Percentiles rank a stretch among this genome's conserved stretches.
Evolutionary conservation across 2,329 filamentous ascomycete species (phyloP).

Genomic region (Pseudophaeomoniella oleicola): DNA sequence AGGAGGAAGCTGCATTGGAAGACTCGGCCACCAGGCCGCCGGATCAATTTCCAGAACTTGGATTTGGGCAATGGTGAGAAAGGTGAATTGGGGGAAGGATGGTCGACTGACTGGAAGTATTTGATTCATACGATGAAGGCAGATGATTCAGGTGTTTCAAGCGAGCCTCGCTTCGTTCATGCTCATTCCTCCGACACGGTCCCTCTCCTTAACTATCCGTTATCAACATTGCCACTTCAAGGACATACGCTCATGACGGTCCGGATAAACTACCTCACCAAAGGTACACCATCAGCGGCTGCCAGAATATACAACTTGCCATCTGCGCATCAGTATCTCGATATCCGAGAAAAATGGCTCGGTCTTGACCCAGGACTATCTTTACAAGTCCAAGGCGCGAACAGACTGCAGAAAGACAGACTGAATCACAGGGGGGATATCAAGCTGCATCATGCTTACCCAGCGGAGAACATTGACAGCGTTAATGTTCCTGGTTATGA

Average conservation of each 20-base stretch:
- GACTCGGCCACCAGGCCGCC: constrained; percentile 65
- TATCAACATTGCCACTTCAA: constrained; percentile 5
- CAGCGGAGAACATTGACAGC: constrained; percentile 9
- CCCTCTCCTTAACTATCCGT: not conserved
- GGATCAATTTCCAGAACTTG: constrained; percentile 59
- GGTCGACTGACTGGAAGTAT: constrained; percentile 69
- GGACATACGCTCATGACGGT: constrained; percentile 39
- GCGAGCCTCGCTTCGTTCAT: not conserved
- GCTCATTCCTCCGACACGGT: too few species aligned
- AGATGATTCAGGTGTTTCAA: not conserved
- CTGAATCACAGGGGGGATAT: constrained; percentile 9
- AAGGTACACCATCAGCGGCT: constrained; percentile 56
- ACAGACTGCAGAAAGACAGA: constrained; percentile 10
- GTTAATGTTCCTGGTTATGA: not conserved
- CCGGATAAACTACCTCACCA: constrained; percentile 49
- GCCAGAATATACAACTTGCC: constrained; percentile 82
- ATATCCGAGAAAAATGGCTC: constrained; percentile 60
- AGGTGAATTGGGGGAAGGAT: constrained; percentile 71
- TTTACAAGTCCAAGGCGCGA: constrained; percentile 3
- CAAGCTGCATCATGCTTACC: constrained; percentile 4
- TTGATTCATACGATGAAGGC: too few species aligned
- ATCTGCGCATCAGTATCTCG: constrained; percentile 10
- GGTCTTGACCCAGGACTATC: constrained; percentile 27
- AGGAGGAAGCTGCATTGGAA: constrained; percentile 54
- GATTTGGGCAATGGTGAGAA: constrained; percentile 58